Evolutionary conservation across 1,284 basidiomycete genomes (phyloP), one percentile per base, ranked within the genome.

Genomic region (Cryptococcus neoformans): DNA sequence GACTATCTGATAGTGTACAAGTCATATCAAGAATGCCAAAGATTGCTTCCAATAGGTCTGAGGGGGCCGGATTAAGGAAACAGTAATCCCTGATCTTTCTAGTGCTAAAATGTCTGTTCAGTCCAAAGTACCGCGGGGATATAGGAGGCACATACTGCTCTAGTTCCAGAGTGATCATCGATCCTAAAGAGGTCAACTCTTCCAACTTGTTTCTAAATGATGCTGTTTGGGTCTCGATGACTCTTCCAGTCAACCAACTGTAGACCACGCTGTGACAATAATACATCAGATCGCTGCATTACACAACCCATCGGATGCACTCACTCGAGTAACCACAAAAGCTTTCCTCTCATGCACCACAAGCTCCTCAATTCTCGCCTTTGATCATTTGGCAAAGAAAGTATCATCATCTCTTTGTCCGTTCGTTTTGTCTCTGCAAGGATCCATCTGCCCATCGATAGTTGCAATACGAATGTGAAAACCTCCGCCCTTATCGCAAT

Each of bases 241-340:
- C 88, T 69, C 89, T 82, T 35, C 85, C 87, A 44, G 84, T 85
- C 44, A 92, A 72, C 73, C 90, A 91, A 62, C 84, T 84, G 64
- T 87, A 79, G 11, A 91, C 64, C 0, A 84, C 85, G 64, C 90
- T 92, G 64, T 4, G 28, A 58, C 47, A 52, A 38, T 14, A 28
- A 14, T 12, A 54, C 4, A 40, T 48, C 39, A 53, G 52, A 36
- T 4, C 11, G 14, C 21, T 47, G 17, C 5, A 21, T 21, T 50
- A 17, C 36, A 44, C 44, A 49, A 38, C 10, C n/a, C 16, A 39
- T 9, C 16, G 46, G 37, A 17, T n/a, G 5, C 8, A 81, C 88
- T 69, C 68, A 91, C 89, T 89, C 88, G 66, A 90, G 81, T 62
- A 92, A 85, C 90, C 90, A 93, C 51, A 84, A 85, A 54, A 92